Conservation (phyloP, 352 stramenopile species). For the Pseudoperonospora humuli region DNA sequence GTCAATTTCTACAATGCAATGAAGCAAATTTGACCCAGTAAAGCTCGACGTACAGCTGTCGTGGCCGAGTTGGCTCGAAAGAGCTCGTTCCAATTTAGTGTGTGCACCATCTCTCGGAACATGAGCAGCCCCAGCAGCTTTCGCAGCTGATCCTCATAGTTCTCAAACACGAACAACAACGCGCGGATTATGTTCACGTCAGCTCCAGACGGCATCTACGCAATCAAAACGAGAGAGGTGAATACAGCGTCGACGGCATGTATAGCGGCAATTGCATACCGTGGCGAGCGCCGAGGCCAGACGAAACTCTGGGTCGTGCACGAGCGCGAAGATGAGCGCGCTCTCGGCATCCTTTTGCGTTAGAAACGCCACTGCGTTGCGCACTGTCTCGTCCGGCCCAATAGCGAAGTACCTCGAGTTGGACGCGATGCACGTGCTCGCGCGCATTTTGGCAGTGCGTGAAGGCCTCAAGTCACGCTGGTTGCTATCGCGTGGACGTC, state of each 20-base stretch:
- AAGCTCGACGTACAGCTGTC: constrained; percentile 36
- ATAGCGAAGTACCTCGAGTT: background rate
- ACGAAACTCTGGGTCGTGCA: constrained; percentile 72
- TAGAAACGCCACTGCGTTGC: constrained; percentile 58
- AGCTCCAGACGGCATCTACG: constrained; percentile 20
- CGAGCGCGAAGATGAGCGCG: constrained; percentile 65
- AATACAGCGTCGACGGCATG: background rate
- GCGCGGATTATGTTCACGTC: constrained; percentile 57
- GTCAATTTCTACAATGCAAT: background rate
- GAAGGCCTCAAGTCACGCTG: constrained; percentile 1
- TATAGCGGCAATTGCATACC: constrained; percentile 11
- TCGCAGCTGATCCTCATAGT: constrained; percentile 63
- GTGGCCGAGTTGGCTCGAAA: constrained; percentile 73
- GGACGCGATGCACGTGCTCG: constrained; percentile 2
- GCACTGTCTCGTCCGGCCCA: constrained; percentile 40
- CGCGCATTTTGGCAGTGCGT: constrained; percentile 7
- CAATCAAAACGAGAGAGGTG: background rate
- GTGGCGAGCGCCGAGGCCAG: constrained; percentile 49
- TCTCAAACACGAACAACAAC: constrained; percentile 66
- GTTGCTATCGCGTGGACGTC: constrained; percentile 6
- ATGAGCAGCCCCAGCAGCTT: constrained; percentile 63
- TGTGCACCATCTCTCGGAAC: constrained; percentile 72
- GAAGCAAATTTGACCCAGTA: background rate
- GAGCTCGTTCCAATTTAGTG: constrained; percentile 76
- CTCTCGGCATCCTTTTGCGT: constrained; percentile 54